These are phyloP conservation scores for Populus hybrid DNA, from an alignment of 441 rosid genomes.

Conservation along the genomic window DNA sequence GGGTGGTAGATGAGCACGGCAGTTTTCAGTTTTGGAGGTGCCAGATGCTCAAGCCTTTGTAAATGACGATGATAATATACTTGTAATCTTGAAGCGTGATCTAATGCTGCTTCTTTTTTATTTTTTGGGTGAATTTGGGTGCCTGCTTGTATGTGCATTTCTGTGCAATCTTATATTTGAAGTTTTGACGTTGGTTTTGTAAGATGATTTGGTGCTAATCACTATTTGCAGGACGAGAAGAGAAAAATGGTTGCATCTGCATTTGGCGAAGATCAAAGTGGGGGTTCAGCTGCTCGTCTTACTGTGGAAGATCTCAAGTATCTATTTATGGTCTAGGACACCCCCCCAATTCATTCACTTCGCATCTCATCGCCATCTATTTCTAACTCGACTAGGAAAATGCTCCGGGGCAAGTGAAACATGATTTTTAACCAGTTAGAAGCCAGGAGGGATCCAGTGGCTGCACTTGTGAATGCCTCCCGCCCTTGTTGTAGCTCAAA, in stretches of 20 bases:
- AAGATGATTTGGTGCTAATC: background rate
- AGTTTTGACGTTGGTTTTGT: background rate
- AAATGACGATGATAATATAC: background rate
- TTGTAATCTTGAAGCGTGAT: background rate
- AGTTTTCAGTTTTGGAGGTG: too few relatives aligned
- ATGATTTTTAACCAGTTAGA: constrained; percentile 19
- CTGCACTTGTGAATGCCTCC: constrained; percentile 28
- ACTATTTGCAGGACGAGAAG: constrained; percentile 70
- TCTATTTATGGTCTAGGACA: constrained; percentile 50
- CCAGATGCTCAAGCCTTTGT: too few relatives aligned
- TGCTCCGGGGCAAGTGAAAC: background rate
- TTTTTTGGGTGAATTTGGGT: background rate
- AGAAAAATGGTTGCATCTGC: constrained; percentile 92
- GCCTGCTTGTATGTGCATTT: background rate
- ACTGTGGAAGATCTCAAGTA: constrained; percentile 80
- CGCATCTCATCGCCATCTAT: background rate
- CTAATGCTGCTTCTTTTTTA: background rate
- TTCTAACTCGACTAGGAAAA: constrained; percentile 9
- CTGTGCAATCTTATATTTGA: background rate
- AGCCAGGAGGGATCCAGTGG: constrained; percentile 20
- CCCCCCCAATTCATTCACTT: background rate
- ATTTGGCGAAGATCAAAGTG: constrained; percentile 85
- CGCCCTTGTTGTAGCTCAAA: constrained; percentile 27
- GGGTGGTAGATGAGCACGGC: too few relatives aligned
- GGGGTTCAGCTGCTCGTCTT: constrained; percentile 59